phyloP scores from a whole-genome alignment of 257 asterid genomes.

The Nicotiana noctiflora region DNA sequence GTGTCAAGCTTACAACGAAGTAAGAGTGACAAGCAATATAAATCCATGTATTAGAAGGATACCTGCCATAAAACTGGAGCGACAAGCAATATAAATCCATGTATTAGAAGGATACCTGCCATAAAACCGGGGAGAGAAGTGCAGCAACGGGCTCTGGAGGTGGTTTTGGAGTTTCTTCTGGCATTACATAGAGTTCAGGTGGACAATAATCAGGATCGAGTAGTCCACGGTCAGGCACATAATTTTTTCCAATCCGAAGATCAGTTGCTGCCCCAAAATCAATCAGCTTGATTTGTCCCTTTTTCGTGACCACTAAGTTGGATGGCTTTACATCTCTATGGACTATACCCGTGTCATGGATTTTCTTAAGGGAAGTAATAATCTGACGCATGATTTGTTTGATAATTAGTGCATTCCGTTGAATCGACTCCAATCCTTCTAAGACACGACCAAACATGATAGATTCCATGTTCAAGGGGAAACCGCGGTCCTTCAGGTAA shows the following conservation, averaged over 20 bases:
- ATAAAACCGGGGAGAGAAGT: conserved; percentile 73
- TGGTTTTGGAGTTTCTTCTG: conserved; percentile 94
- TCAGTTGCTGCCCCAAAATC: conserved; percentile 99
- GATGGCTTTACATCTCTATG: conserved; percentile 97
- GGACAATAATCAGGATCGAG: conserved; percentile 98
- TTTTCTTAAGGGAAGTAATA: conserved; percentile 77
- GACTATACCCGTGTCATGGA: conserved; percentile 81
- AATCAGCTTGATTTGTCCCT: conserved; percentile 79
- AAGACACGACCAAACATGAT: conserved; percentile 82
- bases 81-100: neutral
- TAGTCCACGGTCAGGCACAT: conserved; percentile 64
- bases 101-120: conserved; percentile 53
- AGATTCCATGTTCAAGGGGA: conserved; percentile 80
- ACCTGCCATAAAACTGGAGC: neutral
- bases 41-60: too few relatives aligned
- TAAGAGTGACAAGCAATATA: neutral
- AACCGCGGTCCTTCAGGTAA: conserved; percentile 73
- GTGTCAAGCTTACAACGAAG: neutral
- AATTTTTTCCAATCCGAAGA: conserved; percentile 91
- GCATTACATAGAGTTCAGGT: conserved; percentile 95
- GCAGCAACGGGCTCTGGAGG: conserved; percentile 99
- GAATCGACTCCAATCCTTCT: conserved; percentile 55
- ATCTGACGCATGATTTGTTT: conserved; percentile 95
- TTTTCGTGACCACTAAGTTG: conserved; percentile 88
- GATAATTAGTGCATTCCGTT: conserved; percentile 80